A percentile compares a stretch with the other conserved stretches of the same genome.
phyloP scores from a whole-genome alignment of 257 asterid species.

The Solanum appendiculatum region DNA sequence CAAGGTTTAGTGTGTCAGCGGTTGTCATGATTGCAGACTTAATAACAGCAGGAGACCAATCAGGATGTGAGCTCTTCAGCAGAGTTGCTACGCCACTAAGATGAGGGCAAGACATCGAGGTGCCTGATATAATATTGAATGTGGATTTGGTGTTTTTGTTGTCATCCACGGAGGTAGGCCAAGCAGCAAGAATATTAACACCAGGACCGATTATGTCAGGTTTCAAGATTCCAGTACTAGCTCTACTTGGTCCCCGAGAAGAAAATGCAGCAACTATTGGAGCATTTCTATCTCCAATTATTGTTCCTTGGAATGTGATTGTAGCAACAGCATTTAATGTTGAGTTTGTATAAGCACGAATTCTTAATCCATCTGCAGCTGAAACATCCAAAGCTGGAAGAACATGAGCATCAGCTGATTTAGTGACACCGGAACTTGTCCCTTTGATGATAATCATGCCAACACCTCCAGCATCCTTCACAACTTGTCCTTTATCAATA shows the following conservation, averaged over 20 bases:
- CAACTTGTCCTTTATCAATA: slow-evolving; percentile 16
- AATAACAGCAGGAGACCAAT: slow-evolving; percentile 40
- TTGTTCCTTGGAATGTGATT: slow-evolving; percentile 31
- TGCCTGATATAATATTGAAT: slow-evolving; percentile 39
- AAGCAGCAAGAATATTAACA: slow-evolving; percentile 40
- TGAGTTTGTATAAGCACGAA: slow-evolving; percentile 17
- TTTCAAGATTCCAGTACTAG: slow-evolving; percentile 40
- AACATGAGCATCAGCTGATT: slow-evolving; percentile 7
- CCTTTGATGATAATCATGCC: slow-evolving; percentile 31
- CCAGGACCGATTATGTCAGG: slow-evolving; percentile 65
- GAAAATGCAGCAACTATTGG: slow-evolving; percentile 39
- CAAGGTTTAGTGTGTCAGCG: slow-evolving; percentile 20
- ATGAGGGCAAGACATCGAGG: slow-evolving; percentile 54
- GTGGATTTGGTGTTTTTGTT: slow-evolving; percentile 8
- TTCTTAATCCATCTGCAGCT: neutral
- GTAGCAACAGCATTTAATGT: slow-evolving; percentile 9
- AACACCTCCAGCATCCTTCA: slow-evolving; percentile 29
- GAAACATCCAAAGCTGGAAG: slow-evolving; percentile 18
- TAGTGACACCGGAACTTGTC: neutral
- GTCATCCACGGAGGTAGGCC: slow-evolving; percentile 24
- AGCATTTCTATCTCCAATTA: slow-evolving; percentile 24
- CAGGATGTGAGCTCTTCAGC: slow-evolving; percentile 29
- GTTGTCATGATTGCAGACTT: slow-evolving; percentile 56
- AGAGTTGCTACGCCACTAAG: slow-evolving; percentile 36
- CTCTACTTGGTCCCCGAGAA: slow-evolving; percentile 24